These are phyloP conservation scores for Globisporangium ultimum DNA, from an alignment of 352 stramenopile species.

Conservation along the genomic window DNA sequence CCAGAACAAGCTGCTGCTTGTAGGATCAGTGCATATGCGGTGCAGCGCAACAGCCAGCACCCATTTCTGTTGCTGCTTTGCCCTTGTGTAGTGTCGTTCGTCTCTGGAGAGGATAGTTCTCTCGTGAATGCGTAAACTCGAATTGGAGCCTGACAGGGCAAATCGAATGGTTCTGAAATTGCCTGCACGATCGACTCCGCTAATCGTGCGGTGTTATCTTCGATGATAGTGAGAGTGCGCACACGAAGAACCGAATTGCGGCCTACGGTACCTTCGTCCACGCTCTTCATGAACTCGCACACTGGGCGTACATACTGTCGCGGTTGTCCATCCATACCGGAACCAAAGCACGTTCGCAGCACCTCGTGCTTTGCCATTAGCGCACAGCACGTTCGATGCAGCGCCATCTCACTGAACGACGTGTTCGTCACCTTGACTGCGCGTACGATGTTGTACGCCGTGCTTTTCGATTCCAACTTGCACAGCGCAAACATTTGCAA, in stretches of 20 bases:
- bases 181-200: constrained; percentile 21
- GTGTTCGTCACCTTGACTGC: constrained; percentile 23
- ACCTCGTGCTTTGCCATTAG: constrained; percentile 41
- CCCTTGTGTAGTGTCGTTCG: not conserved
- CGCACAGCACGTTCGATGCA: constrained; percentile 24
- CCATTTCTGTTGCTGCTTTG: constrained; percentile 15
- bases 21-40: constrained; percentile 51
- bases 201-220: not conserved
- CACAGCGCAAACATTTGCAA: constrained; percentile 62
- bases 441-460: constrained; percentile 48
- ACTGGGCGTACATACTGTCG: constrained; percentile 28
- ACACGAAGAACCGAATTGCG: constrained; percentile 1
- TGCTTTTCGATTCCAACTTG: constrained; percentile 31
- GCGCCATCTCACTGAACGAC: constrained; percentile 14
- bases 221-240: not conserved
- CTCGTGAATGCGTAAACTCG: constrained; percentile 28
- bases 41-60: constrained; percentile 41
- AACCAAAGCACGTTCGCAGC: constrained; percentile 40
- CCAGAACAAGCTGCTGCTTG: constrained; percentile 48
- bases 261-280: not conserved
- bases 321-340: constrained; percentile 23
- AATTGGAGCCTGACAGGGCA: constrained; percentile 30
- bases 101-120: too few relatives aligned
- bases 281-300: constrained; percentile 10
- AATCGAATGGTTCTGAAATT: constrained; percentile 29